These are phyloP conservation scores for Alternaria incomplexa DNA, from an alignment of 2,329 filamentous ascomycete genomes.

Conservation along the genomic window DNA sequence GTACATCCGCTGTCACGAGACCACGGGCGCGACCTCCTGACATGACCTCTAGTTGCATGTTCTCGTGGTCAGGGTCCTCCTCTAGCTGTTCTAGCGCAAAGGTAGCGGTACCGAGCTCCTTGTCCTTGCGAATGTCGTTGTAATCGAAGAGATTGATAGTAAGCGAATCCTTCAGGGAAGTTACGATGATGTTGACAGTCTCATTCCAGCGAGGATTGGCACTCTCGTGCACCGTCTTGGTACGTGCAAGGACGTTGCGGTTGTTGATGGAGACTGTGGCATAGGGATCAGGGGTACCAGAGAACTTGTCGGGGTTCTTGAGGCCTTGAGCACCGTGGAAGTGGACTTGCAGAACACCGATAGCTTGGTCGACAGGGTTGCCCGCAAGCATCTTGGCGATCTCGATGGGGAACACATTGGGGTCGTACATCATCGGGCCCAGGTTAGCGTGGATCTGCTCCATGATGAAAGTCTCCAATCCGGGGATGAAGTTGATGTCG, in stretches of 20 bases:
- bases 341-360: slow-evolving; percentile 90
- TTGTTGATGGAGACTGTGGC: slow-evolving; percentile 83
- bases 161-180: slow-evolving; percentile 84
- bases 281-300: slow-evolving; percentile 91
- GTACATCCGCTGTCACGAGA: slow-evolving; percentile 78
- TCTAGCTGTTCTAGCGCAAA: slow-evolving; percentile 86
- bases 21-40: slow-evolving; percentile 85
- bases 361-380: slow-evolving; percentile 90
- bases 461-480: slow-evolving; percentile 89
- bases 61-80: slow-evolving; percentile 77
- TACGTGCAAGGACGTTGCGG: slow-evolving; percentile 80
- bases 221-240: slow-evolving; percentile 85
- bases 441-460: slow-evolving; percentile 96
- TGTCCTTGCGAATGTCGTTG: slow-evolving; percentile 96
- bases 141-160: slow-evolving; percentile 88
- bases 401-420: slow-evolving; percentile 97
- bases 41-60: slow-evolving; percentile 82
- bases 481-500: slow-evolving; percentile 98
- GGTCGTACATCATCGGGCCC: slow-evolving; percentile 96
- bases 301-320: slow-evolving; percentile 94
- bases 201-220: slow-evolving; percentile 93
- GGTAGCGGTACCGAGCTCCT: slow-evolving; percentile 85
- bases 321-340: slow-evolving; percentile 89
- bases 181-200: slow-evolving; percentile 93
- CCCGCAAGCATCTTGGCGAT: slow-evolving; percentile 98